These are phyloP conservation scores for Claviceps humidiphila DNA, from an alignment of 2,329 filamentous ascomycete species.

Conservation along the genomic window DNA sequence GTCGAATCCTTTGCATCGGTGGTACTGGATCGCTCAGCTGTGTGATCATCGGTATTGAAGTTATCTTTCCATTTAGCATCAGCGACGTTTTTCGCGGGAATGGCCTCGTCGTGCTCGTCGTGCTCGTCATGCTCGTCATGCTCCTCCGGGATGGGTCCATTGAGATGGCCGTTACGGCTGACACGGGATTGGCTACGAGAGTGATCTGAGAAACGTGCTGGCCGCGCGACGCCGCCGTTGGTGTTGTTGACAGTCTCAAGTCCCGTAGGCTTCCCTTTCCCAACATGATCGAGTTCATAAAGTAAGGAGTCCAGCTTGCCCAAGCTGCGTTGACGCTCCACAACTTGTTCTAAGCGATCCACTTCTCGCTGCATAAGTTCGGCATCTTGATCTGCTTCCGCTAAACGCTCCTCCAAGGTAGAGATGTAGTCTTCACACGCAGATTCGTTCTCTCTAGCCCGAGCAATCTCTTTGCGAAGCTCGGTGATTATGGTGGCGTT, in stretches of 20 bases:
- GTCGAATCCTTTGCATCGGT: constrained; percentile 26
- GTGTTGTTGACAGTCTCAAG: constrained; percentile 14
- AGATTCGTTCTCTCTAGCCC: constrained; percentile 78
- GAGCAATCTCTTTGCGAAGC: constrained; percentile 79
- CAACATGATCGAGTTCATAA: constrained; percentile 73
- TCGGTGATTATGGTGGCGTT: constrained; percentile 75
- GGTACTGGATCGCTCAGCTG: neutral
- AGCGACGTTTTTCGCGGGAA: constrained; percentile 35
- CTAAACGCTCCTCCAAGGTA: constrained; percentile 85
- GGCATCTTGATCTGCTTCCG: constrained; percentile 89
- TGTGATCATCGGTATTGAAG: neutral
- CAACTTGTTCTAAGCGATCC: constrained; percentile 82
- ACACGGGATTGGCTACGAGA: constrained; percentile 40
- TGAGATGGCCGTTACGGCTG: constrained; percentile 39
- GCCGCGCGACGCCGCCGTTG: constrained; percentile 28
- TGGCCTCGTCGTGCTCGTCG: constrained; percentile 36
- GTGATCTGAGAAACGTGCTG: constrained; percentile 34
- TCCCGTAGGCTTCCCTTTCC: constrained; percentile 37
- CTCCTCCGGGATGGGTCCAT: constrained; percentile 41
- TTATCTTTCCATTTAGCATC: constrained; percentile 11
- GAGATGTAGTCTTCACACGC: constrained; percentile 95
- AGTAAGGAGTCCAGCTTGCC: constrained; percentile 89
- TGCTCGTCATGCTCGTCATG: constrained; percentile 38
- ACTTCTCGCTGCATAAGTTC: constrained; percentile 97
- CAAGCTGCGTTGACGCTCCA: constrained; percentile 87